Evolutionary conservation across 495 filamentous ascomycete species (phyloP), one percentile per base, ranked within the genome.

Genomic region (Penicillium mononematosum): DNA sequence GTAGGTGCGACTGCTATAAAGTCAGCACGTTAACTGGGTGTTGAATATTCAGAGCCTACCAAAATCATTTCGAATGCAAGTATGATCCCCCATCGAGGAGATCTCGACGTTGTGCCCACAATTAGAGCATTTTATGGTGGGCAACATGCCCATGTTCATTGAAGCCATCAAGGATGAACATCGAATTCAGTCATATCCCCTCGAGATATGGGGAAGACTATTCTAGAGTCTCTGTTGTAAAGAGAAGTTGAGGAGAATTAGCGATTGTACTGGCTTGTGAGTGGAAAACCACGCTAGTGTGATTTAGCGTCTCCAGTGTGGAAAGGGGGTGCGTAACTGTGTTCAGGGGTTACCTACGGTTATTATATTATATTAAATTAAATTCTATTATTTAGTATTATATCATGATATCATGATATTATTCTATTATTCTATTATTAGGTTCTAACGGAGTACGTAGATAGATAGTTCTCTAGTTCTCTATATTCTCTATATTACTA

Each of bases 51-150:
- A n/a, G 24, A 10, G 39, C 56, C 27, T 57, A 60, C 59, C 53
- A 50, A 50, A 45, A 8, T 46, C 51, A 31, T 50, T 51, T 7
- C 50, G 47, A 25, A 75, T 69, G 71, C 90, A 96, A 55, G 88
- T 70, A 81, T 98, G 94, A 62, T 98, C 92, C 42, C 91, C 94
- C 90, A 98, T 90, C 64, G 84, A 73, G 9, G 88, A 86, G 61
- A 98, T 97, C 66, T 93, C 89, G 58, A 98, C 91, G 68, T 94
- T 84, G 34, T 76, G 74, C 45, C 85, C 85, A 68, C 94, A 98
- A 70, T 81, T 88, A 48, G 95, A 98, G 78, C 94, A 98, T 84
- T 96, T 98, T 72, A 98, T 91, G 19, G 85, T 85, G 65, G 93
- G 92, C 78, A 98, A 79, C 49, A 92, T 85, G 75, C 83, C 85